Percentiles rank a stretch among this genome's conserved stretches.
Conservation (phyloP, 306 rosid genomes). For the Abrus precatorius region DNA sequence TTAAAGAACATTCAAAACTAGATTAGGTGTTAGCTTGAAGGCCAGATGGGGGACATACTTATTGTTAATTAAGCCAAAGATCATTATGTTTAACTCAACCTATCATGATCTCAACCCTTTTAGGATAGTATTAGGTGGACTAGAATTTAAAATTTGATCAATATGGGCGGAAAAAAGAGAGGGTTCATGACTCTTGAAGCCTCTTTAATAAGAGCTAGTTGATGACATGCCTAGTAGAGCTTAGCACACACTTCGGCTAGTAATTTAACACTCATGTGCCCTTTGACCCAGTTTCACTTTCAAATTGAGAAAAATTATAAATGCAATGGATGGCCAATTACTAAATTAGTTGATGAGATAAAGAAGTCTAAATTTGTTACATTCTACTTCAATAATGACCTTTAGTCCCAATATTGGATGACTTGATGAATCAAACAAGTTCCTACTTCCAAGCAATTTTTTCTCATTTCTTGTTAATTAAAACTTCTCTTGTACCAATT, state of each 20-base stretch:
- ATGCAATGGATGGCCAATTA: slow-evolving; percentile 22
- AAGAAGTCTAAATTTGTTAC: slow-evolving; percentile 45
- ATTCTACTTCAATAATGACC: slow-evolving; percentile 31
- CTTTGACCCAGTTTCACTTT: slow-evolving; percentile 20
- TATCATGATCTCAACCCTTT: slow-evolving; percentile 57
- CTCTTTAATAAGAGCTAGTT: slow-evolving; percentile 41
- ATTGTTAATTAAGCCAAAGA: slow-evolving; percentile 60
- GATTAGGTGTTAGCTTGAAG: slow-evolving; percentile 47
- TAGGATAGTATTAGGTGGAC: slow-evolving; percentile 60
- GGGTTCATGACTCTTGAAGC: slow-evolving; percentile 34
- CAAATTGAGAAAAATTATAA: slow-evolving; percentile 24
- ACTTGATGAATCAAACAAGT: slow-evolving; percentile 53
- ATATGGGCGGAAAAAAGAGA: slow-evolving; percentile 33
- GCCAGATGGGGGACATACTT: slow-evolving; percentile 62
- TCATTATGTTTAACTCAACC: slow-evolving; percentile 68
- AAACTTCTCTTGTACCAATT: not conserved
- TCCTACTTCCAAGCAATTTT: slow-evolving; percentile 38
- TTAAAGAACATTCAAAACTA: slow-evolving; percentile 51
- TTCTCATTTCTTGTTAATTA: slow-evolving; percentile 10
- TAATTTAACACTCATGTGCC: slow-evolving; percentile 35
- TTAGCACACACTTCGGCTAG: slow-evolving; percentile 43
- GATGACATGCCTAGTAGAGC: slow-evolving; percentile 42
- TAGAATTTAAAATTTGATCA: slow-evolving; percentile 44
- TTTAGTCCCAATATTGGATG: slow-evolving; percentile 37
- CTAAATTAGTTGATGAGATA: slow-evolving; percentile 33